phyloP scores from a whole-genome alignment of 2,329 filamentous ascomycete species.

The Chaetomiaceae sp. region DNA sequence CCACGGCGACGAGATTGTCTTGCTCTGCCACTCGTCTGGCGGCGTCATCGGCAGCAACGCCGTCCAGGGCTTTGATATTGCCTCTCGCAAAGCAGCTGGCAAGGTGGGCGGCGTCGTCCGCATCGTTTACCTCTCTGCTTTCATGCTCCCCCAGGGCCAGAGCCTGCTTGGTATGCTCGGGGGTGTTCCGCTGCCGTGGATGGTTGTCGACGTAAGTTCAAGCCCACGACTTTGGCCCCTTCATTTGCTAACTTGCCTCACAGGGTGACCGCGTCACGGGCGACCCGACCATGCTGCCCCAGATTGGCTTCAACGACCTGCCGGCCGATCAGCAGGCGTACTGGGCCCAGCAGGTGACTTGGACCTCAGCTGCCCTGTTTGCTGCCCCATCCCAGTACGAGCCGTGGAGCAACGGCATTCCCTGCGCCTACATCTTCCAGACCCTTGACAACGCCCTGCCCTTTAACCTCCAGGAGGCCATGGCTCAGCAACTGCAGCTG shows the following conservation, averaged over 20 bases:
- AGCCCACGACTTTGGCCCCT: background rate
- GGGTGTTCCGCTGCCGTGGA: constrained; percentile 2
- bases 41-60: constrained; percentile 39
- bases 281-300: constrained; percentile 6
- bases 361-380: constrained; percentile 9
- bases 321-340: background rate
- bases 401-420: constrained; percentile 13
- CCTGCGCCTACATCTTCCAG: constrained; percentile 9
- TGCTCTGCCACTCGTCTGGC: constrained; percentile 43
- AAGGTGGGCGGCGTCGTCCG: constrained; percentile 37
- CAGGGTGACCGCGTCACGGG: constrained; percentile 8
- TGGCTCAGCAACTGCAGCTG: constrained; percentile 7
- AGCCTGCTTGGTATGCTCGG: constrained; percentile 6
- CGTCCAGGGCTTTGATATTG: constrained; percentile 34
- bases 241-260: background rate
- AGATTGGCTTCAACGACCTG: constrained; percentile 13
- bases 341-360: constrained; percentile 7
- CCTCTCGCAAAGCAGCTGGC: constrained; percentile 31
- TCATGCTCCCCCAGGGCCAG: constrained; percentile 29
- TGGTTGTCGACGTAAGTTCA: constrained; percentile 5
- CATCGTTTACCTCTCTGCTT: constrained; percentile 35
- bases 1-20: constrained; percentile 37
- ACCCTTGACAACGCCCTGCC: constrained; percentile 10
- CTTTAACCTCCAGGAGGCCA: constrained; percentile 1
- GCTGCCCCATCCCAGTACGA: background rate